Base-by-base conservation (phyloP, 768 basidiomycete species). In the Mycena olivaceomarginata region DNA sequence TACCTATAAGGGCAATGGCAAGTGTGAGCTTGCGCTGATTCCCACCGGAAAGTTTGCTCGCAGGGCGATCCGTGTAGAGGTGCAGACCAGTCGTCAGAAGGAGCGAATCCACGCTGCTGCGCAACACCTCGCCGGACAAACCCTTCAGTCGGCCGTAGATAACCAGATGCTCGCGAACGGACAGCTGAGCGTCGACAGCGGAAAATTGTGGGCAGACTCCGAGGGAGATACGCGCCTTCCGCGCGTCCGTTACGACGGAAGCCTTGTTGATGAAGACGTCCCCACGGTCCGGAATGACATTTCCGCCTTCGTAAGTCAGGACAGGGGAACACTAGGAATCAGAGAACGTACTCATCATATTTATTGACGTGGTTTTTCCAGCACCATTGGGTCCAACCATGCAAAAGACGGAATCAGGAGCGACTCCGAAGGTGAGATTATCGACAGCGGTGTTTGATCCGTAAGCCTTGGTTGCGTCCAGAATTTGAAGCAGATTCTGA, bases 121-220 rank as follows among this genome's bases (percentile, higher is more conserved):
- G 78, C 40, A 96, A 80, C 66, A 92, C 91, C 1, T 82, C 92
- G 20, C 84, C 83, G 20, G 70, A 74, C 25, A 96, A 85, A 3
- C 95, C 95, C 82, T 96, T 96, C 46, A 96, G 88, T 22, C 93
- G 89, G 11, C 94, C 95, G 70, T 95, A 95, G 12, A 96, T 88
- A 74, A 89, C 76, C 43, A 96, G 86, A 81, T 96, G 95, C 82
- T 97, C 94, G 59, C 94, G 90, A 31, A 96, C 95, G 6, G 94
- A 96, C 56, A 96, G 82, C 80, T 95, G 93, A 12, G 91, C 86
- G 79, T 96, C 95, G 77, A 96, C 95, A 1, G 95, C 95, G 2
- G 95, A 95, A 84, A 96, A 95, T 77, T 96, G 95, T 0, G 95
- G 95, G 82, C 95, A 97, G 66, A 97, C 94, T 4, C 95, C 95